phyloP scores from a whole-genome alignment of 2,329 filamentous ascomycete species.

The Colletotrichum horii region DNA sequence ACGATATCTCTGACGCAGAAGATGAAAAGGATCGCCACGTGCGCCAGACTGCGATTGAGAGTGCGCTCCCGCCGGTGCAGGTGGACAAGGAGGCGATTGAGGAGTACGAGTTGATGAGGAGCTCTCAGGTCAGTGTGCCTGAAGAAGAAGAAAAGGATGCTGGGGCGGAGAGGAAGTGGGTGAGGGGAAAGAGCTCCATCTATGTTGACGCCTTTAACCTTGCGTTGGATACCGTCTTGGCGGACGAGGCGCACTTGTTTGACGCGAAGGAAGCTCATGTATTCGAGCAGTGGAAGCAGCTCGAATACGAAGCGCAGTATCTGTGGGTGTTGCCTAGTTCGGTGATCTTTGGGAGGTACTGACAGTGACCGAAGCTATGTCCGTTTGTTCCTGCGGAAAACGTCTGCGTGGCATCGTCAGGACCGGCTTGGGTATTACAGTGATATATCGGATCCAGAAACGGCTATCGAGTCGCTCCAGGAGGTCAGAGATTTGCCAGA shows the following conservation, averaged over 20 bases:
- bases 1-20: constrained; percentile 27
- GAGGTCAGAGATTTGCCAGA: constrained; percentile 58
- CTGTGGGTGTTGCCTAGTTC: constrained; percentile 62
- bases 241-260: constrained; percentile 89
- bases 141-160: constrained; percentile 36
- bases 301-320: constrained; percentile 89
- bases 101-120: constrained; percentile 76
- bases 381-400: constrained; percentile 89
- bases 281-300: constrained; percentile 74
- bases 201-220: constrained; percentile 98
- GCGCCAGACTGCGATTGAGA: constrained; percentile 70
- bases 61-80: constrained; percentile 70
- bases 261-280: constrained; percentile 77
- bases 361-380: constrained; percentile 72
- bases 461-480: constrained; percentile 71
- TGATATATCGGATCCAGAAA: constrained; percentile 78
- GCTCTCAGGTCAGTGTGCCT: constrained; percentile 50
- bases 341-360: background rate
- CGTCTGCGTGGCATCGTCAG: constrained; percentile 87
- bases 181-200: constrained; percentile 82
- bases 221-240: constrained; percentile 85
- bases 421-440: constrained; percentile 78
- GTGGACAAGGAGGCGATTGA: constrained; percentile 76
- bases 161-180: constrained; percentile 56
- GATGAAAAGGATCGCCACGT: constrained; percentile 27